Evolutionary conservation across 1,284 basidiomycete genomes (phyloP).

Genomic region (Tranzscheliella williamsii): DNA sequence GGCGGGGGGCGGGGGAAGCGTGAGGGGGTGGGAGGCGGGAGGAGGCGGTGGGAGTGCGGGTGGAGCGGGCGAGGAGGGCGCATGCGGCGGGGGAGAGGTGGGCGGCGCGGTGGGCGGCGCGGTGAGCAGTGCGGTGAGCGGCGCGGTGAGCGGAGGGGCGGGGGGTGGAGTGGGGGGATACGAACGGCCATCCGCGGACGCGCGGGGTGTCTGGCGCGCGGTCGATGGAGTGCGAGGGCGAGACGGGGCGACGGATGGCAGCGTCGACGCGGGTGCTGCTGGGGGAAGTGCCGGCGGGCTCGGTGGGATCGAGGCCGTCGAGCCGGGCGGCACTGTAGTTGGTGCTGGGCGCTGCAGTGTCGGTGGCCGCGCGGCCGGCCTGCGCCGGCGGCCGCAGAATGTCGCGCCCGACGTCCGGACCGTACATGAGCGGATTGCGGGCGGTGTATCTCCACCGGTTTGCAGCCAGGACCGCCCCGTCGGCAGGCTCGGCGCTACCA

Average conservation of each 20-base stretch:
- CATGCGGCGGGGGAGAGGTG: not conserved
- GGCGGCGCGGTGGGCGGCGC: not conserved
- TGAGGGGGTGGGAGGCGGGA: too few relatives aligned
- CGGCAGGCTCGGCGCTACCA: too few relatives aligned
- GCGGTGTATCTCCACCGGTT: slow-evolving; percentile 32
- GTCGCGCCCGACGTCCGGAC: slow-evolving; percentile 37
- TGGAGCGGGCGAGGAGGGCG: slow-evolving; percentile 4
- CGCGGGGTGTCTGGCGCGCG: slow-evolving; percentile 30
- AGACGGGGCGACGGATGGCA: slow-evolving; percentile 24
- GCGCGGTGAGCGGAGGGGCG: not conserved
- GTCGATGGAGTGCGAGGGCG: too few relatives aligned
- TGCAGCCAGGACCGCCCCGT: too few relatives aligned
- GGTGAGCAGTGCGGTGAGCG: not conserved
- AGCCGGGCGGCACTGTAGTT: not conserved
- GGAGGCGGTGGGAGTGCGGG: not conserved
- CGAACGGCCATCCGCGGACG: slow-evolving; percentile 50
- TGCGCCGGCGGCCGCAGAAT: slow-evolving; percentile 3
- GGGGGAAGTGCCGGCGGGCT: slow-evolving; percentile 16
- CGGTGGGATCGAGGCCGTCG: not conserved
- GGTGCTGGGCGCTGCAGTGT: not conserved
- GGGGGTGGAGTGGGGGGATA: slow-evolving; percentile 35
- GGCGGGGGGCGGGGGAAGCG: too few relatives aligned
- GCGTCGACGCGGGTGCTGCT: slow-evolving; percentile 49
- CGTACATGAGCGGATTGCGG: slow-evolving; percentile 48
- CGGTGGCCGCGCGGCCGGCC: not conserved